Percentiles rank a stretch among this genome's conserved stretches.
Conservation (phyloP, 768 basidiomycete genomes). For the Strobilomyces confusus region DNA sequence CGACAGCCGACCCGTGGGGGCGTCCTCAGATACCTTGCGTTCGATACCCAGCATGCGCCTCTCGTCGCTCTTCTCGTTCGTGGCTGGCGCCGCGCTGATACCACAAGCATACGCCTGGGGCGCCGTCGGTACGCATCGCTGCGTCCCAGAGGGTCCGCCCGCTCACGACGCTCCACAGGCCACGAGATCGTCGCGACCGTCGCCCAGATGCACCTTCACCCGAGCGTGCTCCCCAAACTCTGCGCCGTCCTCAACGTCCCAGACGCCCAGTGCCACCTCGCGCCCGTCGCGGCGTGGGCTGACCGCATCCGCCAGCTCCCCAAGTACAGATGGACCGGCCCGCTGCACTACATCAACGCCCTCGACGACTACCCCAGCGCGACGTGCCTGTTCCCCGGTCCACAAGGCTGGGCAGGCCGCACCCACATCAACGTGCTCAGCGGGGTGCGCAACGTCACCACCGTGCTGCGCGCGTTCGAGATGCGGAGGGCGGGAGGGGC, state of each 20-base stretch:
- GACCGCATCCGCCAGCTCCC: slow-evolving; percentile 54
- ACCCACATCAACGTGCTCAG: slow-evolving; percentile 65
- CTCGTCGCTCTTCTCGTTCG: slow-evolving; percentile 8
- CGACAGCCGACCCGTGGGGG: no score
- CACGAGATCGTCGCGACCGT: slow-evolving; percentile 94
- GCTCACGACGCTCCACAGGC: slow-evolving; percentile 38
- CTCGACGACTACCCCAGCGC: slow-evolving; percentile 73
- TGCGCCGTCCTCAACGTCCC: slow-evolving; percentile 61
- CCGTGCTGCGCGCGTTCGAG: slow-evolving; percentile 51
- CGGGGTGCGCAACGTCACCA: slow-evolving; percentile 74
- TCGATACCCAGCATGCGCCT: slow-evolving; percentile 24
- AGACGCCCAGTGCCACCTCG: slow-evolving; percentile 62
- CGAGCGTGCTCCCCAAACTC: slow-evolving; percentile 58
- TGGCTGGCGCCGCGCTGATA: slow-evolving; percentile 14
- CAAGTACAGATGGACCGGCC: slow-evolving; percentile 65
- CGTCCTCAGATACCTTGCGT: no score
- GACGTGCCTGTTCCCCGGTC: slow-evolving; percentile 73
- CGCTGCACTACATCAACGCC: slow-evolving; percentile 74
- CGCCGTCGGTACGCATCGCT: slow-evolving; percentile 30
- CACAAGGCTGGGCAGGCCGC: slow-evolving; percentile 65
- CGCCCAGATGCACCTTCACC: slow-evolving; percentile 87
- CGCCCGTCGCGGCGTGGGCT: slow-evolving; percentile 86
- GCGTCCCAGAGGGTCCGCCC: neutral
- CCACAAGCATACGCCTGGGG: slow-evolving; percentile 38
- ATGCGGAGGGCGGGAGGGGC: slow-evolving; percentile 13